Base-by-base conservation (phyloP, 805 yeast species). In the Wickerhamiella spandovensis region DNA sequence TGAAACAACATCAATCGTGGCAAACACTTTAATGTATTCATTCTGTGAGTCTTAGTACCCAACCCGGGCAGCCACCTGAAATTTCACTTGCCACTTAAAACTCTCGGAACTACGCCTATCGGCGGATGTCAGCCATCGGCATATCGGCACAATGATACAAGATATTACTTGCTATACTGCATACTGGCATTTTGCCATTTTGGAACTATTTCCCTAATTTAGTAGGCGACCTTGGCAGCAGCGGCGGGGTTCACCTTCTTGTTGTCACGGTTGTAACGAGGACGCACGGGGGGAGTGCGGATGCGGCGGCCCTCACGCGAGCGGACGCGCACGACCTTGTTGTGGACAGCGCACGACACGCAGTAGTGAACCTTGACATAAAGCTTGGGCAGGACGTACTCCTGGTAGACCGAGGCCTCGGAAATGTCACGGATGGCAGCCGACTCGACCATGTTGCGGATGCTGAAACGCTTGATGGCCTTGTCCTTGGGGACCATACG, bases 361-460 rank as follows among this genome's bases (percentile, higher is more conserved):
- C 99, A 92, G 92, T 92, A 92, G 83, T 90, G 97, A 75, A 90
- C 82, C 82, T 92, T 92, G 87, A 92, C 85, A 94, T 90, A 92
- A 72, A 92, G 84, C 84, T 92, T 92, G 78, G 99, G 99, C 69
- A 92, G 79, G 70, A 95, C 97, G 81, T 92, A 92, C 81, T 92
- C 98, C 69, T 85, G 79, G 84, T 92, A 92, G 68, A 92, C 97
- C 56, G 97, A 89, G 68, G 98, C 98, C 78, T 92, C 99, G 67
- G 95, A 85, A 76, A 92, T 81, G 77, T 92, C 99, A 83, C 99
- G 89, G 72, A 92, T 95, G 69, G 98, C 73, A 73, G 98, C 98
- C 66, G 96, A 92, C 82, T 92, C 99, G 68, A 92, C 99, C 90
- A 92, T 92, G 95, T 92, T 92, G 81, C 97, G 86, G 85, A 92